Evolutionary conservation across 2,329 filamentous ascomycete species (phyloP), one percentile per base, ranked within the genome.

Genomic region (Basipetospora sp.): DNA sequence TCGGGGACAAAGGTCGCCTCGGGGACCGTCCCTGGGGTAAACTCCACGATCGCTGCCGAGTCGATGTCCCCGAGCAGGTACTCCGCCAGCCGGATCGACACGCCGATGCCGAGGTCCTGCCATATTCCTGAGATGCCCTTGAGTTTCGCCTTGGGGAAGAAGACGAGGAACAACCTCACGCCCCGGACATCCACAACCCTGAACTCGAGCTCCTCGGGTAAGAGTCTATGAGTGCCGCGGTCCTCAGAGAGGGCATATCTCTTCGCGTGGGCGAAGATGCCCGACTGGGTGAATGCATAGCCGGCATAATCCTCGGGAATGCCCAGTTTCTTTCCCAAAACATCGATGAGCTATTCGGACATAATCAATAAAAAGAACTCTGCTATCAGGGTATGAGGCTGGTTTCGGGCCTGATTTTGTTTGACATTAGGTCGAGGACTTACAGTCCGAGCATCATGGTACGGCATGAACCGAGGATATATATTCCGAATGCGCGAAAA

Each of bases 401-500:
- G n/a, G n/a, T n/a, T n/a, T n/a, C n/a, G n/a, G n/a, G n/a, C n/a
- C 8, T 31, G 6, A 17, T 14, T 18, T 32, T 32, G 13, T 32
- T 17, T 33, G n/a, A 25, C 16, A 16, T 3, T 15, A 39, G 10
- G 30, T 4, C 8, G 20, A 6, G 10, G 26, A 31, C 50, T 47
- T 42, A 63, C 62, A 46, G 50, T 40, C 3, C 50, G 51, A 14
- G 53, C 49, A 20, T 48, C 48, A 1, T 57, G 52, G n/a, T 54
- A 62, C 1, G 65, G 64, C 1, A 48, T 43, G 41, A 68, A 63
- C 4, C 65, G 59, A 9, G 65, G 65, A 34, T 69, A 69, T 19
- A 68, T 54, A 39, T 62, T 58, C 35, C 53, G 53, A 2, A 68
- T 31, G 14, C 36, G 49, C 25, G 48, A 32, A n/a, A 65, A 37